phyloP scores from a whole-genome alignment of 1,284 basidiomycete species.

The Exobasidium rhododendri region DNA sequence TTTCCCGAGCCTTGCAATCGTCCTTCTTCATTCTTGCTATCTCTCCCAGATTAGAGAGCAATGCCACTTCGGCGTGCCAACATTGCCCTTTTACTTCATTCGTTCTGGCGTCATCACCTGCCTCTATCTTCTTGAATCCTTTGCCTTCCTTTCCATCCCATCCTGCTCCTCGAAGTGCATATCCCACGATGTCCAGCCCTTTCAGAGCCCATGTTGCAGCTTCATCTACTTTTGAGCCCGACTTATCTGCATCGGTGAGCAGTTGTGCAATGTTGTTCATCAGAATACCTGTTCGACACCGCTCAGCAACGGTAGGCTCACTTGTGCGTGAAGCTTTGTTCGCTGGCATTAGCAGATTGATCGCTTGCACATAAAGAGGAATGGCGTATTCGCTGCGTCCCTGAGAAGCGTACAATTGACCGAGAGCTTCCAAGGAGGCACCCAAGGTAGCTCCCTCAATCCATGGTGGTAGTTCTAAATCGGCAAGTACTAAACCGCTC shows the following conservation, averaged over 20 bases:
- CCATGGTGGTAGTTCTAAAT: slow-evolving; percentile 54
- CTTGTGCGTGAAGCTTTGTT: slow-evolving; percentile 5
- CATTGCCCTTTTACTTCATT: slow-evolving; percentile 40
- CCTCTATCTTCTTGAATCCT: slow-evolving; percentile 20
- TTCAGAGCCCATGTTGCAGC: slow-evolving; percentile 48
- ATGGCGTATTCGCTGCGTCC: slow-evolving; percentile 50
- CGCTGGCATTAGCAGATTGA: slow-evolving; percentile 46
- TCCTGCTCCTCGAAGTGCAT: slow-evolving; percentile 36
- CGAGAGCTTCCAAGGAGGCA: slow-evolving; percentile 52
- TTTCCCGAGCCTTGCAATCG: slow-evolving; percentile 31
- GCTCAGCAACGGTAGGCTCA: slow-evolving; percentile 40
- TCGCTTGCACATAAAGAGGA: slow-evolving; percentile 53
- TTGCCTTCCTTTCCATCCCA: slow-evolving; percentile 23
- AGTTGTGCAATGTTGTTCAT: slow-evolving; percentile 54
- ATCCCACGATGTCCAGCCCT: slow-evolving; percentile 44
- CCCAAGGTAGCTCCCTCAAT: slow-evolving; percentile 47
- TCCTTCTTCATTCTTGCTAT: slow-evolving; percentile 26
- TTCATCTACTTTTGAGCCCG: slow-evolving; percentile 25
- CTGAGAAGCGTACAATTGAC: slow-evolving; percentile 50
- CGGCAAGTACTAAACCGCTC: slow-evolving; percentile 35
- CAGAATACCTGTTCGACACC: slow-evolving; percentile 48
- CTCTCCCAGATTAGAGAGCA: slow-evolving; percentile 50
- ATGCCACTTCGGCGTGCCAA: slow-evolving; percentile 42
- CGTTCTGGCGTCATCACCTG: slow-evolving; percentile 25
- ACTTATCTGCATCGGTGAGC: slow-evolving; percentile 23